Conservation (phyloP, 73 alveolate genomes). For the Tetrahymena borealis region DNA sequence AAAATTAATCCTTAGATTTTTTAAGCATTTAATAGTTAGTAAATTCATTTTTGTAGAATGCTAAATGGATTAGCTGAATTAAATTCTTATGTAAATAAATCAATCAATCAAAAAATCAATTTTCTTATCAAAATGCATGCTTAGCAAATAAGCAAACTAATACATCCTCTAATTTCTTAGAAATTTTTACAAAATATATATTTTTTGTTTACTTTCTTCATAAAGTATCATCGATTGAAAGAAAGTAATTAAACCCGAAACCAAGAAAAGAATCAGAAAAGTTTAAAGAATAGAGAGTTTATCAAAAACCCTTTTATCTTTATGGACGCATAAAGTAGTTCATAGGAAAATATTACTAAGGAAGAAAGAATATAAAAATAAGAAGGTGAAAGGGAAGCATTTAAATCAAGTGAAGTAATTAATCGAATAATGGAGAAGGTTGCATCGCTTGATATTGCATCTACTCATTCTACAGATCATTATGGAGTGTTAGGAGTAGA, state of each 20-base stretch:
- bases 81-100: too few species aligned
- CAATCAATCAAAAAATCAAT: too few species aligned
- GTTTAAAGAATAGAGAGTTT: background rate
- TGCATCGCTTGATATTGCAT: background rate
- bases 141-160: too few species aligned
- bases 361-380: background rate
- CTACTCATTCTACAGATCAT: background rate
- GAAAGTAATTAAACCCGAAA: background rate
- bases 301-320: background rate
- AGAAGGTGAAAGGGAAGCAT: background rate
- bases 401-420: background rate
- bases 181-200: too few species aligned
- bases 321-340: background rate
- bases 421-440: background rate
- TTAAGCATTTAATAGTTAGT: too few species aligned
- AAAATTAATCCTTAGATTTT: too few species aligned
- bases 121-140: too few species aligned
- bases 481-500: background rate
- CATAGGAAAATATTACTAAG: background rate
- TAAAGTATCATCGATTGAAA: background rate
- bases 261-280: background rate
- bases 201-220: background rate
- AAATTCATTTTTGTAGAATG: too few species aligned
- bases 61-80: too few species aligned
- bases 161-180: too few species aligned